Conservation (phyloP, 2,329 filamentous ascomycete genomes). For the Metarhizium brunneum region DNA sequence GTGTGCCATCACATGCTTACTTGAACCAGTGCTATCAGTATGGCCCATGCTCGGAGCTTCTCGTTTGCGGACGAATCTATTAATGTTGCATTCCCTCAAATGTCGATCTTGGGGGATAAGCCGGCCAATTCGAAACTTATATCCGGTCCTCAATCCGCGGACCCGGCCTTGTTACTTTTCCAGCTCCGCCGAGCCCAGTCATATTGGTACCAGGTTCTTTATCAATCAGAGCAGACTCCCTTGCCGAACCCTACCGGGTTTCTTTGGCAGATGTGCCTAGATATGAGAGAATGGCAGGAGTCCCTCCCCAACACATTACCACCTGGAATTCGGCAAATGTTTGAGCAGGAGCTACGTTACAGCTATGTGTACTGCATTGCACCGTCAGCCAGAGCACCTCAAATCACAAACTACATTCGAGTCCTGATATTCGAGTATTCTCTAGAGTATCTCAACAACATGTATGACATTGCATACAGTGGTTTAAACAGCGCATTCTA, state of each 20-base stretch:
- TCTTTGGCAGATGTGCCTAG: conserved; percentile 65
- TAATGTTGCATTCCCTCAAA: conserved; percentile 66
- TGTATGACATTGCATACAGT: conserved; percentile 58
- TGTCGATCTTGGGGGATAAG: conserved; percentile 31
- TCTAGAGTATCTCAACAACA: conserved; percentile 68
- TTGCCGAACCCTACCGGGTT: conserved; percentile 60
- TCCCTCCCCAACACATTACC: conserved; percentile 60
- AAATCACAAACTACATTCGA: conserved; percentile 67
- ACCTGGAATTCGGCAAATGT: conserved; percentile 60
- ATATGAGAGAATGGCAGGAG: conserved; percentile 75
- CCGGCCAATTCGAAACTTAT: conserved; percentile 32
- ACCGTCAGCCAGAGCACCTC: conserved; percentile 64
- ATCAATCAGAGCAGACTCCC: conserved; percentile 65
- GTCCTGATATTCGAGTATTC: conserved; percentile 79
- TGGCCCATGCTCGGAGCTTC: conserved; percentile 79
- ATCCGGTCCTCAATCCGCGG: conserved; percentile 41
- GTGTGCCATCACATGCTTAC: conserved; percentile 10
- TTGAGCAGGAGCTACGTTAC: conserved; percentile 83
- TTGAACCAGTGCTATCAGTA: conserved; percentile 62
- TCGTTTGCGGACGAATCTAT: conserved; percentile 88
- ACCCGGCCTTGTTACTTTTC: conserved; percentile 70
- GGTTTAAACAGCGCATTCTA: conserved; percentile 56
- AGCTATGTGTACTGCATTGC: conserved; percentile 86
- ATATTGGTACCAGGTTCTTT: conserved; percentile 79
- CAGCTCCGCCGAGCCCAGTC: conserved; percentile 80